Base-by-base conservation (phyloP, 75 land plant species). In the Isoetes taiwanensis region DNA sequence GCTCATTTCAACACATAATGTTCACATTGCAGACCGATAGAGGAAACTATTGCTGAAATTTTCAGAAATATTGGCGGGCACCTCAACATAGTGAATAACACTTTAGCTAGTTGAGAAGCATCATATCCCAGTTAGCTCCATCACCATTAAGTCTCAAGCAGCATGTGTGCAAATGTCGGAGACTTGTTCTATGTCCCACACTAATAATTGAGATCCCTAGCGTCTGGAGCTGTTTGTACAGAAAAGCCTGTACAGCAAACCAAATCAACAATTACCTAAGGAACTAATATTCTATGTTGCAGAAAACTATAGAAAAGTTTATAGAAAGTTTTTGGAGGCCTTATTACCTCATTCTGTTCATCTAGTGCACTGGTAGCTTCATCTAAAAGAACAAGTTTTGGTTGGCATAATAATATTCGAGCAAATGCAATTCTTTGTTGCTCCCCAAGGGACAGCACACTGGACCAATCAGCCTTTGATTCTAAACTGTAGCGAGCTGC, bases 351-450 rank as follows among this genome's bases (percentile, higher is more conserved):
- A 68, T 87, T 93, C 20, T 69, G 78, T 56, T 84, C 89, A 72
- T 93, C 98, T 29, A 93, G 57, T 28, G 98, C 98, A 67, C 98
- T 93, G 16, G 98, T 93, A 24, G 95, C 76, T 67, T 93, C 98
- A 74, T 93, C 98, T 69, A 93, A 37, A 2, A 93, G 71, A 33
- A 73, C 90, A 48, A 93, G 32, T 21, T 64, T 65, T 65, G 95
- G 98, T 41, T 73, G 79, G 28, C 83, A 64, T 16, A 93, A 72
- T 52, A 93, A 68, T 32, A 93, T 48, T 23, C 98, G 95, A 56
- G 98, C 98, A 69, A 93, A 84, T 56, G 98, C 98, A 43, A 93
- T 80, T 53, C 98, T 85, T 55, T 93, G 98, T 54, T 93, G 98
- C 73, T 93, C 98, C 32, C 98, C 98, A 32, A 93, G 77, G 33